Evolutionary conservation across 441 rosid species (phyloP), one percentile per base, ranked within the genome.

Genomic region (Cnidoscolus chayamansa): DNA sequence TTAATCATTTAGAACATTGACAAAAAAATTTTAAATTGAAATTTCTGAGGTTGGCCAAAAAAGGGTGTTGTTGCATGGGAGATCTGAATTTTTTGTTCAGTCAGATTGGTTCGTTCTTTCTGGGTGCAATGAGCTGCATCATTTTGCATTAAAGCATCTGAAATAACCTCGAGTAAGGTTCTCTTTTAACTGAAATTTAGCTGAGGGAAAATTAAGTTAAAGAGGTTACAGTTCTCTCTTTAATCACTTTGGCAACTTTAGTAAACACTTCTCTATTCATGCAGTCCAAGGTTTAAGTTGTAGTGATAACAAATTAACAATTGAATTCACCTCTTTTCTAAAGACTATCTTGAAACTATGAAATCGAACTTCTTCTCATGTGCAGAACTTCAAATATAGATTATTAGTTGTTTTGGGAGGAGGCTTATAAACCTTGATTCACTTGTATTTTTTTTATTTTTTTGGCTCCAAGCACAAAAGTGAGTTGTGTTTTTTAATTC

Each of bases 1-100:
- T 16, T n/a, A 25, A 1, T 51, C 8, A 45, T 66, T 66, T 66
- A 32, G 37, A 54, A 66, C 30, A 2, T 50, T 35, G 0, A 3
- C 37, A 47, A 35, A 35, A 67, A 9, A 32, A 35, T 16, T 25
- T n/a, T 1, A n/a, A 35, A 12, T 10, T 10, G 71, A 10, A 1
- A 51, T 30, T 53, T 67, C 48, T 67, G 49, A 67, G 53, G 43
- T 53, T 67, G 25, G n/a, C 32, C 25, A 51, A 32, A 37, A 53
- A 8, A 53, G 20, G 15, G 9, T 53, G 60, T 53, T 53, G 16
- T 25, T 3, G 45, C 1, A 30, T 60, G 60, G 35, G 35, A 17
- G 3, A 32, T 53, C 57, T 53, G 59, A 8, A 30, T 16, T 53
- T n/a, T 51, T 65, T 60, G 8, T 10, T 32, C 49, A 17, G 60